These are phyloP conservation scores for Prototheca cutis DNA, from an alignment of 163 green algal genomes.

Conservation along the genomic window DNA sequence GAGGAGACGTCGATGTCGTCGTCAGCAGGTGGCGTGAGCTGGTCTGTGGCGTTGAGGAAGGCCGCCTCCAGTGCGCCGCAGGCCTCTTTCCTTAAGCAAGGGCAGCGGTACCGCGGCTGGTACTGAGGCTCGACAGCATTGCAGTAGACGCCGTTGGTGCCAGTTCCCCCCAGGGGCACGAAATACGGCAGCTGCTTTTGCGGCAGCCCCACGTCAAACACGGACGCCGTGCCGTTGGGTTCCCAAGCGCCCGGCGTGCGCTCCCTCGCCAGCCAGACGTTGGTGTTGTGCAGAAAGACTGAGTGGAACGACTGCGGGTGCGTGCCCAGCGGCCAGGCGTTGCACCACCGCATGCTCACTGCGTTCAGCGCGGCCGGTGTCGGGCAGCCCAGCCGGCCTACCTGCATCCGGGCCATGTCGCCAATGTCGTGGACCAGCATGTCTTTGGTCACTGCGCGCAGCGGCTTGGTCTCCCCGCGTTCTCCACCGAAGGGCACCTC, in stretches of 20 bases:
- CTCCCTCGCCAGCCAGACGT: constrained; percentile 32
- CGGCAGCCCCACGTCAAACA: background rate
- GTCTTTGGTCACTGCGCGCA: background rate
- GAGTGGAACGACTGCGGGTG: constrained; percentile 37
- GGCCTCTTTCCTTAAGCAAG: constrained; percentile 1
- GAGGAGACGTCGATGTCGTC: too few relatives aligned
- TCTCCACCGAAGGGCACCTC: background rate
- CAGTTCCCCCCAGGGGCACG: background rate
- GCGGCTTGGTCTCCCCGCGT: background rate
- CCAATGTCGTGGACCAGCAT: background rate
- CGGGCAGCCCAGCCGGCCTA: background rate
- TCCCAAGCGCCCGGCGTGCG: background rate
- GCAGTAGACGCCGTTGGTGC: background rate
- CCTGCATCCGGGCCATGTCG: background rate
- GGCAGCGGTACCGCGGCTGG: constrained; percentile 32
- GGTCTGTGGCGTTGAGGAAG: background rate
- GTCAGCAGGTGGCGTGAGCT: too few relatives aligned
- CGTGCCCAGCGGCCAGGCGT: constrained; percentile 32
- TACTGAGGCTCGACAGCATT: background rate
- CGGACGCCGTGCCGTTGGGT: background rate
- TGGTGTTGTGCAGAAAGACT: constrained; percentile 57
- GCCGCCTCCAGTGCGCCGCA: constrained; percentile 21
- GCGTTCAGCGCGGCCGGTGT: background rate
- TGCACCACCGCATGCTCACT: constrained; percentile 14
- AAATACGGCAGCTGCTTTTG: background rate